phyloP scores from a whole-genome alignment of 148 eudicot species.

The Persicaria maculosa region DNA sequence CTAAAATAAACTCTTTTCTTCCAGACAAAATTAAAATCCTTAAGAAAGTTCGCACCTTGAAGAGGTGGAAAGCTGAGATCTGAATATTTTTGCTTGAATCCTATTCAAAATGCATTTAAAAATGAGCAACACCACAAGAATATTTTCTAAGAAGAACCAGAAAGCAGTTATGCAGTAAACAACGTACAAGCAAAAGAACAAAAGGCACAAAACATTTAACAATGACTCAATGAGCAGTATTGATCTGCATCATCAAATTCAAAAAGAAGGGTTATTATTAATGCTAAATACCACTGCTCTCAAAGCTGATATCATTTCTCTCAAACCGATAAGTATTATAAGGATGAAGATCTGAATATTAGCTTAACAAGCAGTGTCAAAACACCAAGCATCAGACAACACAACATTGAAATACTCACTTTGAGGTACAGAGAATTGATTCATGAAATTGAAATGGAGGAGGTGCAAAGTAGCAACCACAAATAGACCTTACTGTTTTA shows the following conservation, averaged over 20 bases:
- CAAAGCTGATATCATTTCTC: too few relatives aligned
- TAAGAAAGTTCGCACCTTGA: conserved; percentile 54
- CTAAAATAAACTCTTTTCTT: neutral
- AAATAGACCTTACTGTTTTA: too few relatives aligned
- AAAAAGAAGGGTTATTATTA: neutral
- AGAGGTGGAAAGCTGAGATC: conserved; percentile 92
- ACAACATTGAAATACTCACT: too few relatives aligned
- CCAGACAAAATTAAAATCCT: neutral
- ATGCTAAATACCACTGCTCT: neutral
- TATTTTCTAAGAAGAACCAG: neutral
- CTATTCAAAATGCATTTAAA: conserved; percentile 29
- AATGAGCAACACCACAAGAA: neutral
- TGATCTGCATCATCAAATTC: neutral
- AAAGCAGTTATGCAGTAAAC: neutral
- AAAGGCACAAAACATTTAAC: too few relatives aligned
- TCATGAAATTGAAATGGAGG: too few relatives aligned
- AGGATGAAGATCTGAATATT: too few relatives aligned
- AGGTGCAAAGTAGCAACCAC: too few relatives aligned
- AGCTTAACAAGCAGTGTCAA: too few relatives aligned
- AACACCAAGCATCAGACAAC: too few relatives aligned
- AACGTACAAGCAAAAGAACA: too few relatives aligned
- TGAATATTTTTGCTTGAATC: conserved; percentile 97
- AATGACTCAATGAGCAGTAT: neutral
- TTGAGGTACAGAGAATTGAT: too few relatives aligned
- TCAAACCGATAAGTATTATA: too few relatives aligned